phyloP scores from a whole-genome alignment of 768 basidiomycete species.

The Tricholoma sp. region DNA sequence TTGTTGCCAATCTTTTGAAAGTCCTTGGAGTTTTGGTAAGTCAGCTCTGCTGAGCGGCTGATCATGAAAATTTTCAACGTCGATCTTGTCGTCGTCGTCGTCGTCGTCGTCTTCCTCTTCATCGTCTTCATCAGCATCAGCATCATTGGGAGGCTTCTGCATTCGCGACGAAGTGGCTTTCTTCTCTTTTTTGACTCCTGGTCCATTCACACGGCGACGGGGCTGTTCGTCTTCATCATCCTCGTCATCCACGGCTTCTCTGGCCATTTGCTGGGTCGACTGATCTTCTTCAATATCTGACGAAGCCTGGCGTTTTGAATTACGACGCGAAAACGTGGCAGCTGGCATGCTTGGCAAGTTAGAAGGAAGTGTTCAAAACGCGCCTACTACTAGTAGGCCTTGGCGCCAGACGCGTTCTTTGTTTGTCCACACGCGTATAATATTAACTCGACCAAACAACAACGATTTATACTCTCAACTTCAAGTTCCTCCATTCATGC shows the following conservation, averaged over 20 bases:
- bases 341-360: constrained; percentile 29
- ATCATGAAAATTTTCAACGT: constrained; percentile 56
- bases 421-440: constrained; percentile 10
- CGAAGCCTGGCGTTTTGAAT: constrained; percentile 39
- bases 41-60: constrained; percentile 61
- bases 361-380: constrained; percentile 8
- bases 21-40: constrained; percentile 46
- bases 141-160: constrained; percentile 16
- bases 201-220: constrained; percentile 13
- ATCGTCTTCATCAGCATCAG: constrained; percentile 14
- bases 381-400: too few species aligned
- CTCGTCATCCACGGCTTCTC: constrained; percentile 29
- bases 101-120: constrained; percentile 32
- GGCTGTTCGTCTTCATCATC: constrained; percentile 41
- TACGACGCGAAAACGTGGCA: constrained; percentile 35
- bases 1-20: constrained; percentile 58
- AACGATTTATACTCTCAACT: constrained; percentile 3
- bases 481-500: constrained; percentile 27
- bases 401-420: constrained; percentile 25
- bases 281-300: constrained; percentile 60
- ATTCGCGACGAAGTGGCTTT: constrained; percentile 15
- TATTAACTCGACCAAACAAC: background rate
- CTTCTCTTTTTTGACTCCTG: constrained; percentile 29
- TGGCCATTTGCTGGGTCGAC: constrained; percentile 25
- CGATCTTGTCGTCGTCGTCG: constrained; percentile 49